Base-by-base conservation (phyloP, 345 rosid genomes). In the Gossypium arboreum region DNA sequence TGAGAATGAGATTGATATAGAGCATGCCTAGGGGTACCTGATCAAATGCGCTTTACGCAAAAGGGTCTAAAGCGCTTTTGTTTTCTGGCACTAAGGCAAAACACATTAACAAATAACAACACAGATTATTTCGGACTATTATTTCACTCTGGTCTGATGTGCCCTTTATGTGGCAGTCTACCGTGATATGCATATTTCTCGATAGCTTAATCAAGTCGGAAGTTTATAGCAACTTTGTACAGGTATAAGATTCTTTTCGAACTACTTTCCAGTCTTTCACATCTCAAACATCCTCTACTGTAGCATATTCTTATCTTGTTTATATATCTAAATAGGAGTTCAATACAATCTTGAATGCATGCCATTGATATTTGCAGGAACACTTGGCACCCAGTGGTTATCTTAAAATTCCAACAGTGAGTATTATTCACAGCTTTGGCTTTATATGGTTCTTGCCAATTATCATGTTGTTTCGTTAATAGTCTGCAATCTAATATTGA, bases 351-450 rank as follows among this genome's bases (percentile, higher is more conserved):
- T 34, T 34, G 41, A 34, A 34, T 34, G 41, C 41, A 34, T 34
- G 41, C 41, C 41, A 34, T 34, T 34, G 41, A 34, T 78, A 56
- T 82, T 91, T 84, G 83, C 94, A 92, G 97, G 91, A 94, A 82
- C 98, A 92, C 77, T 74, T 94, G 81, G 97, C 97, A 78, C 97
- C 97, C 70, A 85, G 92, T 47, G 88, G 88, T 60, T 94, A 86
- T 76, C 27, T 87, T 68, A 92, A 94, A 83, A 89, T 92, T 77
- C 97, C 97, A 2, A 89, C 96, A 6, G 94, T 90, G 60, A 90
- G 97, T 87, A 63, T 18, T 12, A 24, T 62, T 10, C 47, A 65
- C 13, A 65, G 47, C 71, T 47, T 67, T 67, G n/a, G 4, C 29
- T 65, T 66, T 18, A 44, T 44, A 47, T 45, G 25, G 41, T 34